Conservation (phyloP, 2,329 filamentous ascomycete species). For the Ascochyta fabae region DNA sequence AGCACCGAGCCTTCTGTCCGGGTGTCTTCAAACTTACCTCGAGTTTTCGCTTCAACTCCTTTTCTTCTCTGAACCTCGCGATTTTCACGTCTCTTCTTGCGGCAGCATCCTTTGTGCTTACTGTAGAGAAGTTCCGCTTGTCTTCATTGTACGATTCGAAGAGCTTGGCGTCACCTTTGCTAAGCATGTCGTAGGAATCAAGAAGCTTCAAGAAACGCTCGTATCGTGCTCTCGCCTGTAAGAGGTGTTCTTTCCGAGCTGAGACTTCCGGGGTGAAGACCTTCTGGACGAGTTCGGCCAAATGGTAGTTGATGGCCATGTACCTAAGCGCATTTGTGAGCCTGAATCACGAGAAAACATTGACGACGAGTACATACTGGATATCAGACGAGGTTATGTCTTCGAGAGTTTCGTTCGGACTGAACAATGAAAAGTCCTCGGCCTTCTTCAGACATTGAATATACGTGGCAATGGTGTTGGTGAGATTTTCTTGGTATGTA, state of each 20-base stretch:
- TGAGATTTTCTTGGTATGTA: slow-evolving; percentile 71
- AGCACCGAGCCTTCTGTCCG: neutral
- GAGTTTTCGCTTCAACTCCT: slow-evolving; percentile 81
- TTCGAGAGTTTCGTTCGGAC: slow-evolving; percentile 85
- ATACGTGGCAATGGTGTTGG: slow-evolving; percentile 72
- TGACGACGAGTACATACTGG: slow-evolving; percentile 59
- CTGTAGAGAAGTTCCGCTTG: slow-evolving; percentile 74
- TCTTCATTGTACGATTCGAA: slow-evolving; percentile 76
- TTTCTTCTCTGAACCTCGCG: slow-evolving; percentile 81
- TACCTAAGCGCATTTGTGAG: slow-evolving; percentile 58
- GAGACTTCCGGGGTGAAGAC: slow-evolving; percentile 62
- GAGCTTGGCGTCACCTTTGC: slow-evolving; percentile 68
- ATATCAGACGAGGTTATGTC: slow-evolving; percentile 86
- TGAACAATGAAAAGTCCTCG: slow-evolving; percentile 80
- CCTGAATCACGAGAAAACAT: neutral
- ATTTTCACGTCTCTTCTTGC: slow-evolving; percentile 84
- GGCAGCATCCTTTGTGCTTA: slow-evolving; percentile 69
- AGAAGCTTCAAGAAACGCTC: slow-evolving; percentile 78
- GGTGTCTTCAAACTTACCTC: slow-evolving; percentile 58
- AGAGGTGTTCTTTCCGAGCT: slow-evolving; percentile 65
- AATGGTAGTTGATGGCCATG: slow-evolving; percentile 75
- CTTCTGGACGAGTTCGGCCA: slow-evolving; percentile 80
- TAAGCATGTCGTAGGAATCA: slow-evolving; percentile 79
- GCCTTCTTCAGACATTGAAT: slow-evolving; percentile 74
- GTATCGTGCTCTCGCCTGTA: slow-evolving; percentile 71